Conservation (phyloP, 352 stramenopile species). For the Globisporangium takayamanum region DNA sequence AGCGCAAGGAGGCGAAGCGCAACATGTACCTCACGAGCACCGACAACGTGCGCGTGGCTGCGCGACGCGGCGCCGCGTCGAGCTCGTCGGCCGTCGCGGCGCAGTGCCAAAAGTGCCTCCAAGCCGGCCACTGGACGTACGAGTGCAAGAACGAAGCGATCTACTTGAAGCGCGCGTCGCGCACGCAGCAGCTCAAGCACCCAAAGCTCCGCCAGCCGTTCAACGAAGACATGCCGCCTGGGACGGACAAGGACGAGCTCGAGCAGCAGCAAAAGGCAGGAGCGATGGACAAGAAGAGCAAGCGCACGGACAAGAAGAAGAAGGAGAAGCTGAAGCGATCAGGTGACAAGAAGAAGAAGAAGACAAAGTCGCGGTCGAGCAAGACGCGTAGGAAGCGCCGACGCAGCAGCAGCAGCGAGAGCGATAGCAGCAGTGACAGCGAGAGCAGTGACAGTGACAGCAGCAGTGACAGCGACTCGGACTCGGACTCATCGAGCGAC, state of each 20-base stretch:
- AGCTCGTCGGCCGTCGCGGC: conserved; percentile 18
- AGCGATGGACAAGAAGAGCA: conserved; percentile 16
- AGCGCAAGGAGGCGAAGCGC: conserved; percentile 65
- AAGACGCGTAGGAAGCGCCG: conserved; percentile 21
- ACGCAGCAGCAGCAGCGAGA: conserved; percentile 22
- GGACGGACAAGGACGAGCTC: conserved; percentile 22
- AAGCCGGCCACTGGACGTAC: conserved; percentile 78
- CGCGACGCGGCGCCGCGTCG: conserved; percentile 25
- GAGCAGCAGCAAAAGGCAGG: conserved; percentile 16
- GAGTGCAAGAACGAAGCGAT: conserved; percentile 84
- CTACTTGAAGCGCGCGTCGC: conserved; percentile 72
- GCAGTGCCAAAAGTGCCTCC: conserved; percentile 83
- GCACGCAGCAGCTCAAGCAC: conserved; percentile 74
- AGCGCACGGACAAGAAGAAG: conserved; percentile 18
- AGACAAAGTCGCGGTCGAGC: conserved; percentile 4
- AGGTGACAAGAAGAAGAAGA: conserved; percentile 17
- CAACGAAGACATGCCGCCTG: conserved; percentile 68
- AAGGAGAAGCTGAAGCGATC: conserved; percentile 1
- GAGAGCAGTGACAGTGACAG: conserved; percentile 18
- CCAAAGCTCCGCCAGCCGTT: conserved; percentile 77
- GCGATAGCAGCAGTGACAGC: conserved; percentile 25
- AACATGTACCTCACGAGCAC: conserved; percentile 85
- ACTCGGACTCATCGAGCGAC: conserved; percentile 19
- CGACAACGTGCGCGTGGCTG: conserved; percentile 53
- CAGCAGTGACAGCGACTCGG: conserved; percentile 14